A percentile compares a stretch with the other conserved stretches of the same genome.
Conservation (phyloP, 306 rosid genomes). For the Malus orientalis region DNA sequence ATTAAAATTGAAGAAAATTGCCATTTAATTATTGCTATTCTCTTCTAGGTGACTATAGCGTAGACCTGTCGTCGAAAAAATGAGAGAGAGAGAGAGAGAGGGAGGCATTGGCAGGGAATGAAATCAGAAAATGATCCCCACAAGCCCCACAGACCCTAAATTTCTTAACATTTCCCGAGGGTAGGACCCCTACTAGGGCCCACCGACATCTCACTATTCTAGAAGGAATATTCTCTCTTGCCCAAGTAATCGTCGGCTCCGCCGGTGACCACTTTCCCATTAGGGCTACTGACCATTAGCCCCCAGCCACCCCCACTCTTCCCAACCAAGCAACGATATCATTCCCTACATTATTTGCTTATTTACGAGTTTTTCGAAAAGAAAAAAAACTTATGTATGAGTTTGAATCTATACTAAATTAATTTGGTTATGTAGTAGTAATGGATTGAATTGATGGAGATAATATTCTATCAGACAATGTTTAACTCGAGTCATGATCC, state of each 20-base stretch:
- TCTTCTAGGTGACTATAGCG: neutral
- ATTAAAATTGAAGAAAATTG: neutral
- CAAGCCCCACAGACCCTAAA: conserved; percentile 16
- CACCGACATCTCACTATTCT: neutral
- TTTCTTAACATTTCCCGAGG: conserved; percentile 13
- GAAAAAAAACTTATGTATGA: too few species aligned
- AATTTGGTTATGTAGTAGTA: neutral
- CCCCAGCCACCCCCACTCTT: neutral
- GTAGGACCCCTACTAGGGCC: conserved; percentile 23
- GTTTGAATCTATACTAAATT: neutral
- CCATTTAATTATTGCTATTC: neutral
- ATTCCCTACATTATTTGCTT: neutral
- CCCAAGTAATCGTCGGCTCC: conserved; percentile 6
- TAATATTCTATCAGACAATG: too few species aligned
- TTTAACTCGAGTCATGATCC: too few species aligned
- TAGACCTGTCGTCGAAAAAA: neutral
- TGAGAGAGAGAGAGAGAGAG: too few species aligned
- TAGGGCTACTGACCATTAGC: neutral
- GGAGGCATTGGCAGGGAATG: conserved; percentile 3
- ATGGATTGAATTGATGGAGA: neutral
- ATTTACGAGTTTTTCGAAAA: neutral
- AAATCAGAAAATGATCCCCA: conserved; percentile 23
- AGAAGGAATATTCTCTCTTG: conserved; percentile 27
- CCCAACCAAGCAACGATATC: neutral
- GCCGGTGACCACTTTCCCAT: neutral